Evolutionary conservation across 176 grass and related monocot species (phyloP), one percentile per base, ranked within the genome.

Genomic region (Paspalum vaginatum): DNA sequence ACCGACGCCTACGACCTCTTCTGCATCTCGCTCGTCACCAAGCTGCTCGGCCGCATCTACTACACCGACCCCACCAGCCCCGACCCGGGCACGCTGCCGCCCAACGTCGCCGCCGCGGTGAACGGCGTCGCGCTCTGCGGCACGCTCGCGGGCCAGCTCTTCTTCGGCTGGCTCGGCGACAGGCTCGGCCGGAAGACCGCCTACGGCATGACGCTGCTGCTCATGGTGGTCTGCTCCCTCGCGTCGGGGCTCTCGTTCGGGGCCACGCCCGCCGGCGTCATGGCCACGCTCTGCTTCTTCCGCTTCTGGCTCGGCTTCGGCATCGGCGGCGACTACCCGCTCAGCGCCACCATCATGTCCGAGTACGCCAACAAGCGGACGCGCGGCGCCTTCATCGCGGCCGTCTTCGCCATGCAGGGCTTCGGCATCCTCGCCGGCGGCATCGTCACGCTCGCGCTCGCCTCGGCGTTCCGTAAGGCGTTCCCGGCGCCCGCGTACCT

Each of bases 331-430:
- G 87, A 89, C 70, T 89, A 89, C 79, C 87, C 87, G 11, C 78
- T 86, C 0, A 68, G 61, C 16, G 91, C 91, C 38, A 94, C 92
- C 15, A 94, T 94, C 74, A 94, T 94, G 92, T 91, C 92, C 0
- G 92, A 94, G 80, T 94, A 94, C 79, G 89, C 92, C 11, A 94
- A 88, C 43, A 96, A 96, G 82, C 83, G 51, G 74, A 96, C 93
- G 13, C 88, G 94, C 11, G 94, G 91, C 0, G 72, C 57, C 0
- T 97, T 97, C 94, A 97, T 97, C 66, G 91, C 91, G 6, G 91
- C 94, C 8, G 91, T 97, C 1, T 93, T 97, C 54, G 94, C 94
- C n/a, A 93, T 93, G 91, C 91, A 97, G 77, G 94, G 94, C 4
- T 97, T 97, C 73, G 94, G 91, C 50, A 94, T 91, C 52, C 89